Base-by-base conservation (phyloP, 768 basidiomycete species). In the Calocera viscosa region DNA sequence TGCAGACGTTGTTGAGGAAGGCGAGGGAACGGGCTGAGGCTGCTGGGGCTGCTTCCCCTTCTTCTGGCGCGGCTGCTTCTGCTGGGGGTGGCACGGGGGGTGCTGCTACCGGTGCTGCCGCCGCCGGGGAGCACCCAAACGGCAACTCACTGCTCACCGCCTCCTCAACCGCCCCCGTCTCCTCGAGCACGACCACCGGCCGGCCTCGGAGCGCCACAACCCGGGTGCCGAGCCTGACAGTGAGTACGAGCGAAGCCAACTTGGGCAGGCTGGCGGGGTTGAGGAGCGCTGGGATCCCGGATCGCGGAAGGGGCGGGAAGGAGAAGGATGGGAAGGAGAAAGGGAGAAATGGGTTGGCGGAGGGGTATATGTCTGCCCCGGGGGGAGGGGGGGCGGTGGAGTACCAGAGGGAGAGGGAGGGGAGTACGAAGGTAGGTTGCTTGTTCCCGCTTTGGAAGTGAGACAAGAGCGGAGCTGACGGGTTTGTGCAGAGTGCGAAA, bases 1-100 rank as follows among this genome's bases (percentile, higher is more conserved):
- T 96, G 24, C 91, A 91, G 2, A 93, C 91, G 11, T 81, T 96
- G 65, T 75, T 94, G 65, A 82, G 87, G 69, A 94, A 93, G 77
- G 88, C 90, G 17, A 91, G 87, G 76, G 88, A 88, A 72, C 79
- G 82, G 64, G 84, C 84, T 22, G 82, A 79, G 0, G 77, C 79
- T 41, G 72, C 82, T 26, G 73, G 75, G n/a, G n/a, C 40, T 75
- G 73, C 12, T 77, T 80, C 30, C 81, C 83, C n/a, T 80, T n/a
- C n/a, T n/a, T n/a, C n/a, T n/a, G n/a, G n/a, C n/a, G n/a, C n/a
- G n/a, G n/a, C n/a, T n/a, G n/a, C n/a, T n/a, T n/a, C n/a, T n/a
- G n/a, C n/a, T 82, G 19, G 67, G 82, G 28, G n/a, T 40, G 33
- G n/a, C 35, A 70, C 16, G 65, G 43, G 33, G 38, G 63, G 34